Base-by-base conservation (phyloP, 2,329 filamentous ascomycete genomes). In the Didymella pinodella region DNA sequence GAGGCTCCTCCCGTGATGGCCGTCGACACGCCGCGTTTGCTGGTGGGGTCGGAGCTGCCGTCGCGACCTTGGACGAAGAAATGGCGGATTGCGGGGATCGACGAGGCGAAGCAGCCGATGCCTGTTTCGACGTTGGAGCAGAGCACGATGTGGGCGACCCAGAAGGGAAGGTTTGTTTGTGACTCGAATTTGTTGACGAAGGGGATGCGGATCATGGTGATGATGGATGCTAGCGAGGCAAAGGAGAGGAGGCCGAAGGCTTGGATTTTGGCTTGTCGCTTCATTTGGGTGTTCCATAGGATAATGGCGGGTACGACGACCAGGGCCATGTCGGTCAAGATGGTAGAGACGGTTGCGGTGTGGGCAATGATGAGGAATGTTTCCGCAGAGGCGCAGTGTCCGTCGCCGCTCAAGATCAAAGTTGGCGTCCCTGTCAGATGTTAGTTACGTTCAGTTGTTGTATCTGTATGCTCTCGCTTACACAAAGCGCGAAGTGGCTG, bases 211-310 rank as follows among this genome's bases (percentile, higher is more conserved):
- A 41, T 44, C 57, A 60, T 60, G 22, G 57, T 60, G 16, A 60
- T 60, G 22, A 60, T 22, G 25, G 57, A 60, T 18, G 57, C 57
- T 10, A 69, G 46, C 0, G 65, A 67, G 16, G 66, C 66, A 18
- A 67, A 69, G 0, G 66, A 69, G 1, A 69, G 52, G 38, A 69
- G 34, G 3, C 63, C 60, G 20, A 69, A 69, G 2, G 66, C 66
- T 45, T 69, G 66, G 3, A 69, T 52, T 16, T 67, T 67, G 4
- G 61, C 54, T 31, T 67, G 58, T 28, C 55, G 60, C 40, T 66
- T 67, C 65, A 69, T 69, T 20, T 67, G 66, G 3, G 65, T 67
- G 29, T 69, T 69, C 66, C 66, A 67, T 2, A 69, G 29, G 34
- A 69, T 65, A 20, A 69, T 55, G 7, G 63, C 66, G 7, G 66